These are phyloP conservation scores for Epichloe sp. DNA, from an alignment of 2,329 filamentous ascomycete genomes.

Conservation along the genomic window DNA sequence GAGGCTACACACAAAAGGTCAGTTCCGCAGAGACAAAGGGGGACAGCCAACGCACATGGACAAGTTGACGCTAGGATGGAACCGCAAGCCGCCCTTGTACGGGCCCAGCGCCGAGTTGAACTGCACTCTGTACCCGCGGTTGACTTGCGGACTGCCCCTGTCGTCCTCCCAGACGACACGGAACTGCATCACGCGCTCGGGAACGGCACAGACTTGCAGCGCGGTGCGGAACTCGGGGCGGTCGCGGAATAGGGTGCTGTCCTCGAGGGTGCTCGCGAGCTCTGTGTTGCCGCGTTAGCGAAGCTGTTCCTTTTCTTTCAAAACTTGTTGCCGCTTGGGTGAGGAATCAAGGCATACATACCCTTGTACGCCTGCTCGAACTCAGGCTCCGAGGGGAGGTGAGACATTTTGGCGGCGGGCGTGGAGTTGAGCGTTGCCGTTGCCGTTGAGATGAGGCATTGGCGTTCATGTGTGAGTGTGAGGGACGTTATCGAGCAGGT, in stretches of 20 bases:
- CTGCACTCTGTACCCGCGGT: slow-evolving; percentile 91
- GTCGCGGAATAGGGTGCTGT: slow-evolving; percentile 84
- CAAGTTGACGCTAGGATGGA: slow-evolving; percentile 80
- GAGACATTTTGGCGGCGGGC: slow-evolving; percentile 49
- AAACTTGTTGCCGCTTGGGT: background rate
- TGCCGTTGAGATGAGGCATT: slow-evolving; percentile 4
- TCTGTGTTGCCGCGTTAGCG: slow-evolving; percentile 37
- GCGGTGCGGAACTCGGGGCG: slow-evolving; percentile 91
- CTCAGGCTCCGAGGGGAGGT: slow-evolving; percentile 81
- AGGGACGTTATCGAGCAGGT: too few species aligned
- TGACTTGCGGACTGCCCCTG: slow-evolving; percentile 76
- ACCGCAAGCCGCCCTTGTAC: slow-evolving; percentile 93
- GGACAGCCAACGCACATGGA: slow-evolving; percentile 34
- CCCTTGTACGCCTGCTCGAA: slow-evolving; percentile 98
- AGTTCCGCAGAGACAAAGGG: background rate
- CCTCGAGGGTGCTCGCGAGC: slow-evolving; percentile 87
- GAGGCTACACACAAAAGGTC: slow-evolving; percentile 34
- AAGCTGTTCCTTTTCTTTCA: too few species aligned
- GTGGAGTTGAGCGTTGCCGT: background rate
- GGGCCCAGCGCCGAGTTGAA: slow-evolving; percentile 97
- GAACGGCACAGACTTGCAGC: slow-evolving; percentile 74
- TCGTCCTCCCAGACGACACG: slow-evolving; percentile 95
- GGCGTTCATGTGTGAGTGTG: background rate
- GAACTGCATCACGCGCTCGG: slow-evolving; percentile 95
- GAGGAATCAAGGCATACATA: slow-evolving; percentile 28